Percentiles rank a stretch among this genome's conserved stretches.
phyloP scores from a whole-genome alignment of 805 yeast genomes.

The Saccharomycopsis sp. region DNA sequence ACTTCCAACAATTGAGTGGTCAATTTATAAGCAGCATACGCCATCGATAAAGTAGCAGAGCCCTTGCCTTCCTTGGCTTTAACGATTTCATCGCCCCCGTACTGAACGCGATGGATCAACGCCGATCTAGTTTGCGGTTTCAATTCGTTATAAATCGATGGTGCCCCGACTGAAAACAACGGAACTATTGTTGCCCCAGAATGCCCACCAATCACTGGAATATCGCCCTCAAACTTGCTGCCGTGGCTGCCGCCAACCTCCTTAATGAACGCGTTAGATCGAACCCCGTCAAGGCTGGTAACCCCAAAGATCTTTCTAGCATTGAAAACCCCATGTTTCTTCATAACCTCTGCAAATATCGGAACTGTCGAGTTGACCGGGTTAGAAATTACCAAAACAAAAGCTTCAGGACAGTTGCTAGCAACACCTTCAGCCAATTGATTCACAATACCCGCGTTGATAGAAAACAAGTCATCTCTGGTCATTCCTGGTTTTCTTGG shows the following conservation, averaged over 20 bases:
- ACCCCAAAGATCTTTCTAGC: conserved; percentile 79
- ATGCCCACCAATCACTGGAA: conserved; percentile 90
- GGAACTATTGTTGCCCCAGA: conserved; percentile 95
- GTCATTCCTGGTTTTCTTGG: conserved; percentile 96
- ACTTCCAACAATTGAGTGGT: conserved; percentile 42
- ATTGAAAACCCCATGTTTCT: conserved; percentile 58
- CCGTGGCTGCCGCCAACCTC: conserved; percentile 38
- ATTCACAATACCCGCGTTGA: conserved; percentile 75
- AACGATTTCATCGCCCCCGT: conserved; percentile 96
- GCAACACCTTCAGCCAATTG: conserved; percentile 73
- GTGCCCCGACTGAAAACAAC: conserved; percentile 45
- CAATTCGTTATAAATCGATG: conserved; percentile 25
- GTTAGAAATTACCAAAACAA: conserved; percentile 78
- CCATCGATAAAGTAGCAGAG: conserved; percentile 94
- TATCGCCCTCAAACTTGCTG: conserved; percentile 42
- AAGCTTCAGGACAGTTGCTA: conserved; percentile 61
- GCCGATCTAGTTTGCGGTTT: conserved; percentile 39
- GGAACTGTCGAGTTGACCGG: conserved; percentile 95
- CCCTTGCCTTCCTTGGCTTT: conserved; percentile 93
- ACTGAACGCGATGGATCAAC: conserved; percentile 84
- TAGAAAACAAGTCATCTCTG: conserved; percentile 79
- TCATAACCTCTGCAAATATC: conserved; percentile 73
- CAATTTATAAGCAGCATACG: conserved; percentile 83
- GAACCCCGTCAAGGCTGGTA: conserved; percentile 79
- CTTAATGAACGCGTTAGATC: conserved; percentile 77